Percentiles rank a stretch among this genome's conserved stretches.
These are phyloP conservation scores for Pythium phragmitis DNA, from an alignment of 352 stramenopile genomes.

Conservation along the genomic window DNA sequence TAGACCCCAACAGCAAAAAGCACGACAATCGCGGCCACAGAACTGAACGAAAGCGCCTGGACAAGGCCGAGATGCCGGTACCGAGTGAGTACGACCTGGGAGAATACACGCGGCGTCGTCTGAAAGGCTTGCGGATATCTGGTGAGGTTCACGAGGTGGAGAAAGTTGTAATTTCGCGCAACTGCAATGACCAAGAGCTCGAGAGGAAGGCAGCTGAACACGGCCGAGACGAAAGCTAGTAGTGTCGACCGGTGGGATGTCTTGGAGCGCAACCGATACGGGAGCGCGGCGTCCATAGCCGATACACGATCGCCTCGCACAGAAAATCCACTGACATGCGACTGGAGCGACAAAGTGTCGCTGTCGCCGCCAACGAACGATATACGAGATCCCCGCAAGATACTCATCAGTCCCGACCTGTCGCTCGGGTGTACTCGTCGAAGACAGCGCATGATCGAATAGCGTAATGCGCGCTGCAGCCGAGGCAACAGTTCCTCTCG, in stretches of 20 bases:
- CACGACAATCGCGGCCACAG: constrained; percentile 38
- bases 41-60: constrained; percentile 48
- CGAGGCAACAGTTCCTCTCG: constrained; percentile 7
- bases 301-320: constrained; percentile 13
- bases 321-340: constrained; percentile 12
- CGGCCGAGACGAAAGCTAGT: not conserved
- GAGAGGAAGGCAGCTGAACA: constrained; percentile 41
- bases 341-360: constrained; percentile 14
- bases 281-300: constrained; percentile 18
- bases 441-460: constrained; percentile 5
- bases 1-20: constrained; percentile 54
- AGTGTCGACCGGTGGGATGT: constrained; percentile 1
- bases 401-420: constrained; percentile 14
- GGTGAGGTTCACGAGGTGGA: constrained; percentile 44
- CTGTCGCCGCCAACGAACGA: not conserved
- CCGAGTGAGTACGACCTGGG: constrained; percentile 23
- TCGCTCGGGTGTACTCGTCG: constrained; percentile 18
- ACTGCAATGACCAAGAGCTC: constrained; percentile 30
- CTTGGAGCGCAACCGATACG: constrained; percentile 7
- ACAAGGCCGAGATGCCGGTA: constrained; percentile 24
- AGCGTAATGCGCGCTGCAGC: constrained; percentile 3
- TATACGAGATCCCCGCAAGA: constrained; percentile 18
- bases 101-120: constrained; percentile 24
- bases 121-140: constrained; percentile 28
- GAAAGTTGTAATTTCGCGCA: constrained; percentile 36